Conservation (phyloP, 2,329 filamentous ascomycete species). For the Pezicula carpinea region DNA sequence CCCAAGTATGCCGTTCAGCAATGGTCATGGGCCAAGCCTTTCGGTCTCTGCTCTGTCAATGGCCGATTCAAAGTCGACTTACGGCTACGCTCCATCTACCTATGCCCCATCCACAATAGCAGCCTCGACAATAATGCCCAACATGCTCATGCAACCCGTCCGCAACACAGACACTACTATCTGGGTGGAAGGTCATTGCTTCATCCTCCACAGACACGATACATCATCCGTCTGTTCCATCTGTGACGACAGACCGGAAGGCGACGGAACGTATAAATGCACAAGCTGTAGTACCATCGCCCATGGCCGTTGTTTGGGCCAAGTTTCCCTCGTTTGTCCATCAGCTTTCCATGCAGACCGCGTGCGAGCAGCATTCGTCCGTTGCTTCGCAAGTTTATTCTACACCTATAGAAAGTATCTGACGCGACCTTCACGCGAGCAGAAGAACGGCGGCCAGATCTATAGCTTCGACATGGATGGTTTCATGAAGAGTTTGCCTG, state of each 20-base stretch:
- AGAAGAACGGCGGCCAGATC: slow-evolving; percentile 55
- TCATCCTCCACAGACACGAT: slow-evolving; percentile 61
- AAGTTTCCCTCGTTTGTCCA: slow-evolving; percentile 59
- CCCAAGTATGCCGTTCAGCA: slow-evolving; percentile 70
- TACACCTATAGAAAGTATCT: slow-evolving; percentile 64
- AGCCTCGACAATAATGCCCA: slow-evolving; percentile 82
- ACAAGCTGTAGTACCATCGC: slow-evolving; percentile 55
- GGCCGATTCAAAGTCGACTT: slow-evolving; percentile 32
- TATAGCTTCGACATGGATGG: slow-evolving; percentile 63
- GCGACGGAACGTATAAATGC: slow-evolving; percentile 72
- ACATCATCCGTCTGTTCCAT: slow-evolving; percentile 60
- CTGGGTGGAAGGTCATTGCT: slow-evolving; percentile 82
- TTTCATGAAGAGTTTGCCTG: slow-evolving; percentile 59
- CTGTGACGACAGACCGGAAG: slow-evolving; percentile 65
- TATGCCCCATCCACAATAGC: slow-evolving; percentile 84
- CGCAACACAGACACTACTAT: slow-evolving; percentile 73
- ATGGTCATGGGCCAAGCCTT: slow-evolving; percentile 57
- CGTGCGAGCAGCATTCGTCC: slow-evolving; percentile 58
- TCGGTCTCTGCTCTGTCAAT: slow-evolving; percentile 58
- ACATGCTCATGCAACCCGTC: slow-evolving; percentile 74
- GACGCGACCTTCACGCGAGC: slow-evolving; percentile 53
- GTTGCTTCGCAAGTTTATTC: slow-evolving; percentile 60
- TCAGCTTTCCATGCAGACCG: slow-evolving; percentile 58
- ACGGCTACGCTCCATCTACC: slow-evolving; percentile 73
- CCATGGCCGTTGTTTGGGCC: slow-evolving; percentile 57